These are phyloP conservation scores for Hsuehochloa calcarea DNA, from an alignment of 176 grass and related monocot species.

Conservation along the genomic window DNA sequence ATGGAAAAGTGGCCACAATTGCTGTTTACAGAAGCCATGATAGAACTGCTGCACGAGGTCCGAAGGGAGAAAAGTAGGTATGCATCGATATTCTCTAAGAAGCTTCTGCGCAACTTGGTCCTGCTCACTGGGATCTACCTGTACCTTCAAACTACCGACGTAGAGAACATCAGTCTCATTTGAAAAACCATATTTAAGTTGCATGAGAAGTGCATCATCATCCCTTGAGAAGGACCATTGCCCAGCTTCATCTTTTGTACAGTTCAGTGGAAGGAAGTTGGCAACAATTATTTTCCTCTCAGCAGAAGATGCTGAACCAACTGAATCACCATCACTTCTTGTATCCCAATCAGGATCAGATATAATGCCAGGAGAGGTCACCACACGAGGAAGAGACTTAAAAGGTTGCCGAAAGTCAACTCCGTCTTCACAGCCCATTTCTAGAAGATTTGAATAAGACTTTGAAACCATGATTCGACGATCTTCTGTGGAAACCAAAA, in stretches of 20 bases:
- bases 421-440: slow-evolving; percentile 42
- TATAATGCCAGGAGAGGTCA: slow-evolving; percentile 79
- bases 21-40: slow-evolving; percentile 94
- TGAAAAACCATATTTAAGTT: slow-evolving; percentile 82
- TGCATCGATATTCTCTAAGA: slow-evolving; percentile 66
- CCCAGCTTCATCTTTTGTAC: slow-evolving; percentile 65
- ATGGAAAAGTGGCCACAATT: slow-evolving; percentile 91
- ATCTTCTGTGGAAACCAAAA: slow-evolving; percentile 5
- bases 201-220: slow-evolving; percentile 80
- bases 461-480: slow-evolving; percentile 64
- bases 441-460: slow-evolving; percentile 82
- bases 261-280: slow-evolving; percentile 85
- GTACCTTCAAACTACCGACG: slow-evolving; percentile 82
- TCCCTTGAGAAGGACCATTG: slow-evolving; percentile 70
- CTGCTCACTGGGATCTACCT: slow-evolving; percentile 71
- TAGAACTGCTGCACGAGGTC: slow-evolving; percentile 81
- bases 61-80: slow-evolving; percentile 80
- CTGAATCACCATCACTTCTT: slow-evolving; percentile 57
- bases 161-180: slow-evolving; percentile 69
- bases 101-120: slow-evolving; percentile 78
- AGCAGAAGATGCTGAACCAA: slow-evolving; percentile 36
- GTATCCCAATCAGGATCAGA: slow-evolving; percentile 63
- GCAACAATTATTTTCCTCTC: slow-evolving; percentile 91
- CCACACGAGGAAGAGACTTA: slow-evolving; percentile 67
- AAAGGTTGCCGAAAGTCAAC: slow-evolving; percentile 61